Base-by-base conservation (phyloP, 2,329 filamentous ascomycete species). In the Aspergillus phoenicis region DNA sequence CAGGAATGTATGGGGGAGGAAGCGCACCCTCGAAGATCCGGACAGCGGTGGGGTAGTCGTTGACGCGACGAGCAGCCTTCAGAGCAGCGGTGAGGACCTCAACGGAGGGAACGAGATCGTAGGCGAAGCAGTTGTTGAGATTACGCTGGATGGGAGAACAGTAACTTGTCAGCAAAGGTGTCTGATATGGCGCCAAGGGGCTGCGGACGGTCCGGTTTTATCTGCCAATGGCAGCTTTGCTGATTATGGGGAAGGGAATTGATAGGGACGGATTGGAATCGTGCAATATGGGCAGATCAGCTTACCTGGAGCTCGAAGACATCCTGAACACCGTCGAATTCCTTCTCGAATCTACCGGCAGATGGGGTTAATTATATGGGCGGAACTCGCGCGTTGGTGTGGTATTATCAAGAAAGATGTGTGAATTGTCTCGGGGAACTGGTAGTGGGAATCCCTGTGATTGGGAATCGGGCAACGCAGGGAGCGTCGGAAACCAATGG, bases 81-180 rank as follows among this genome's bases (percentile, higher is more conserved):
- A 99, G 87, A 67, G 95, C 95, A 73, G 95, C 93, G 73, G 87
- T 87, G 80, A 97, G 87, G 77, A 99, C 95, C 71, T 91, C 88
- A 67, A 94, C 89, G 48, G 94, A 95, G 75, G 96, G 95, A 69
- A 99, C 95, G 75, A 99, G 90, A 89, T 99, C 95, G 89, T 99
- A 99, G 77, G 95, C 95, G 83, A 99, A 99, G 78, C 93, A 94
- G 84, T 99, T 99, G 89, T 99, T 99, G 77, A 97, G 86, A 85
- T 97, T 97, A 81, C 93, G 91, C 87, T 93, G 76, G 67, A 57
- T 36, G 58, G 47, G 26, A 22, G 39, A 53, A 33, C 30, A 48
- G 15, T 47, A 15, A 15, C 17, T 48, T 53, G 41, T 70, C 55
- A 68, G 65, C 47, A 36, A 49, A 60, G 11, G 5, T 45, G 39